phyloP scores from a whole-genome alignment of 148 eudicot genomes.

The Selenicereus undatus region DNA sequence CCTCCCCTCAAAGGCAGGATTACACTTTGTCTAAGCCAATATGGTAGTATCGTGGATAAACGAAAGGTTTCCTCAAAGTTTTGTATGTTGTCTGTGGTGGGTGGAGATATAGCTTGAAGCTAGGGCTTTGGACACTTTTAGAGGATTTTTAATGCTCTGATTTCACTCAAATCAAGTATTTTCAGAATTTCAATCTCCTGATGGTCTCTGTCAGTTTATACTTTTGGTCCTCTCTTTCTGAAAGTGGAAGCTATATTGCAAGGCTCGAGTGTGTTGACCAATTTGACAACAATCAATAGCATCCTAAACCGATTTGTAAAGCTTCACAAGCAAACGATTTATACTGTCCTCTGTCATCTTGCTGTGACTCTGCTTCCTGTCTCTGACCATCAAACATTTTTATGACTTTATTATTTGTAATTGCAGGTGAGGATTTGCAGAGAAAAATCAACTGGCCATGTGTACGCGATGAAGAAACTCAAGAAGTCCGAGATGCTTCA shows the following conservation, averaged over 20 bases:
- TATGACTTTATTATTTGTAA: neutral
- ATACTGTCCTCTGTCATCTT: neutral
- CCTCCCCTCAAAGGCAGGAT: no score
- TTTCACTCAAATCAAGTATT: neutral
- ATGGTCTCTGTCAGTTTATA: no score
- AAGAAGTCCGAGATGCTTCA: conserved; percentile 99
- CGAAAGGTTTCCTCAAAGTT: neutral
- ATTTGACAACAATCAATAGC: no score
- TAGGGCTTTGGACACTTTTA: neutral
- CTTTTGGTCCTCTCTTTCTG: no score
- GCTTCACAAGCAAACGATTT: no score
- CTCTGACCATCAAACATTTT: neutral
- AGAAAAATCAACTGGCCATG: conserved; percentile 87
- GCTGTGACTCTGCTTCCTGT: neutral
- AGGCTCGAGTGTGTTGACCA: no score
- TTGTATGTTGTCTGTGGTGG: neutral
- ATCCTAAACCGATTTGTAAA: no score
- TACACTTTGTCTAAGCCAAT: neutral
- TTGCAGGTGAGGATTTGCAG: conserved; percentile 85
- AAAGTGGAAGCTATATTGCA: no score
- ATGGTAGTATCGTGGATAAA: neutral
- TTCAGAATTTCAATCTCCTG: no score
- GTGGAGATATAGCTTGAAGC: neutral
- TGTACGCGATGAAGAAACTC: conserved; percentile 97
- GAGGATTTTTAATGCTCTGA: neutral